These are phyloP conservation scores for Naematelia encephala DNA, from an alignment of 768 basidiomycete species.

Conservation along the genomic window DNA sequence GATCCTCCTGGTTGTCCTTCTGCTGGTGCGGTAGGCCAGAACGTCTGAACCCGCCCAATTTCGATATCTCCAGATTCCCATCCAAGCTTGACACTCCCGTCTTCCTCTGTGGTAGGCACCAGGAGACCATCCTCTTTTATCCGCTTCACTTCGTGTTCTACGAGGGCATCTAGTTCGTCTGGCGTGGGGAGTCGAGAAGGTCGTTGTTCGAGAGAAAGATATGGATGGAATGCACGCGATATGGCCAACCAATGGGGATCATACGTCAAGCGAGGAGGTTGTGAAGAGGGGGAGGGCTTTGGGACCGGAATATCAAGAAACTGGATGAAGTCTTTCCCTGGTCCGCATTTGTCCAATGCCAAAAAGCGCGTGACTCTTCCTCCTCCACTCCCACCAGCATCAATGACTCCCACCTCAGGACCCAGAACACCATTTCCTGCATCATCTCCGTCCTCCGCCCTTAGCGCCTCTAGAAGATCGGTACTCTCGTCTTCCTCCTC, in stretches of 20 bases:
- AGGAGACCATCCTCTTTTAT: constrained; percentile 57
- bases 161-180: constrained; percentile 56
- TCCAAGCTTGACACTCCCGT: constrained; percentile 8
- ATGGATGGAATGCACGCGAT: constrained; percentile 76
- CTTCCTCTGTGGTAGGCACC: constrained; percentile 16
- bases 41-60: constrained; percentile 63
- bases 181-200: constrained; percentile 65
- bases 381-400: constrained; percentile 26
- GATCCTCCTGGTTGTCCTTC: constrained; percentile 52
- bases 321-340: constrained; percentile 70
- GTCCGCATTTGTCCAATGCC: constrained; percentile 84
- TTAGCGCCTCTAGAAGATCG: constrained; percentile 42
- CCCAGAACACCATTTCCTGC: constrained; percentile 28
- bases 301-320: constrained; percentile 63
- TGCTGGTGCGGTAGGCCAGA: constrained; percentile 59
- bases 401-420: constrained; percentile 33
- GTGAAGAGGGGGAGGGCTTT: constrained; percentile 16
- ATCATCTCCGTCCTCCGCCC: constrained; percentile 21
- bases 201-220: constrained; percentile 59
- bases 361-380: constrained; percentile 67
- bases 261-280: constrained; percentile 57
- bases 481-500: constrained; percentile 37
- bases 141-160: constrained; percentile 66
- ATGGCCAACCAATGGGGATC: constrained; percentile 95
- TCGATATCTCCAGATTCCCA: constrained; percentile 36